Percentiles rank a stretch among this genome's conserved stretches.
These are phyloP conservation scores for Alloteropsis angusta DNA, from an alignment of 202 grass and related monocot species.

Conservation along the genomic window DNA sequence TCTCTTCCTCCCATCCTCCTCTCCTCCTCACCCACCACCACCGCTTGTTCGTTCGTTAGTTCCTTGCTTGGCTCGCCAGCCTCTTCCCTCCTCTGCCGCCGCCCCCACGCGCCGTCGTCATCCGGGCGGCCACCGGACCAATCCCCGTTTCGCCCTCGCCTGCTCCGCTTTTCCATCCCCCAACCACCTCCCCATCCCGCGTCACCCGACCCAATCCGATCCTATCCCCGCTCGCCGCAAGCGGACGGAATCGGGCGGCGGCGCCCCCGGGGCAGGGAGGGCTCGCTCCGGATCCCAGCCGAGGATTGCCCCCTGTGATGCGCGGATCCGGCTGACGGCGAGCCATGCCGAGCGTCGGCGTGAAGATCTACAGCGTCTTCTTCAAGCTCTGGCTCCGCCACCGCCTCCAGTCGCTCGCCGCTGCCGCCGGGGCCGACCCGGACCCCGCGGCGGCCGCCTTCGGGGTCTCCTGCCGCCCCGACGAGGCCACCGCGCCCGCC, in stretches of 20 bases:
- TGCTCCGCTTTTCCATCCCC: background rate
- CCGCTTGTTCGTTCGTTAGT: conserved; percentile 1
- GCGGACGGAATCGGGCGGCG: background rate
- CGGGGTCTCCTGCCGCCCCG: conserved; percentile 52
- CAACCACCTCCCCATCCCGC: conserved; percentile 31
- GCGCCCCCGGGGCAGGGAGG: background rate
- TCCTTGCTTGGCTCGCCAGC: conserved; percentile 6
- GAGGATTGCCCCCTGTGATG: conserved; percentile 18
- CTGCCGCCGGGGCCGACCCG: background rate
- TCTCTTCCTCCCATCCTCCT: conserved; percentile 18
- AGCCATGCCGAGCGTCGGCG: conserved; percentile 77
- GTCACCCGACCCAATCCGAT: conserved; percentile 10
- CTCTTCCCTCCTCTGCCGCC: background rate
- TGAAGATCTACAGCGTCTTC: conserved; percentile 97
- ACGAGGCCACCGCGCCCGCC: conserved; percentile 48
- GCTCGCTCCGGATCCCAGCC: background rate
- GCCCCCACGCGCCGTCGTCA: background rate
- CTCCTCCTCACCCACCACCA: conserved; percentile 15
- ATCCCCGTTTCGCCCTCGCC: background rate
- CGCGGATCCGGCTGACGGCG: conserved; percentile 38
- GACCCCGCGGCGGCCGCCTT: conserved; percentile 9
- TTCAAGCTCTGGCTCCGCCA: conserved; percentile 90
- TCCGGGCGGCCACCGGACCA: conserved; percentile 9
- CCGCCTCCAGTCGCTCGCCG: conserved; percentile 57
- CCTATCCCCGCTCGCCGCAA: background rate